Evolutionary conservation across 306 rosid species (phyloP), one percentile per base, ranked within the genome.

Genomic region (Crataegus laevigata): DNA sequence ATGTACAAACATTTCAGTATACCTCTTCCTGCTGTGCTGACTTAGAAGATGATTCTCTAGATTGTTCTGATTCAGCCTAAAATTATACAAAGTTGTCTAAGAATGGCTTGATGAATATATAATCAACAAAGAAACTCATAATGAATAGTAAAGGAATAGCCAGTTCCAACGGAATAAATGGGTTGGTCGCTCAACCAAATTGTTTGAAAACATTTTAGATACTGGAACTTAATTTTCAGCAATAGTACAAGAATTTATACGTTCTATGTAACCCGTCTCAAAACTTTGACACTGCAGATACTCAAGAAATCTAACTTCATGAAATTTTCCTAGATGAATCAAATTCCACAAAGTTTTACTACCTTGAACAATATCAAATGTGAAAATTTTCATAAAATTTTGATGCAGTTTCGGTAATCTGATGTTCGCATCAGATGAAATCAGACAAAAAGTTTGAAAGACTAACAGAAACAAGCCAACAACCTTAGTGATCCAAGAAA

Each of bases 41-140:
- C 40, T 79, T 90, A 74, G 93, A 84, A 72, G 89, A 67, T 78
- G 90, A 77, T 77, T 87, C 87, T 66, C 80, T 85, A 62, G 91
- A 82, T 55, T 79, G 76, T 63, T 79, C 82, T 47, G 88, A 73
- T 72, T 91, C 92, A 21, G 77, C 88, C 96, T 94, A 96, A 86
- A 82, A 85, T 77, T 76, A 22, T 22, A 61, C 9, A 62, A 12
- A 34, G 68, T 32, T 18, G 24, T 50, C 72, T 29, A 74, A 30
- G 72, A 78, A 38, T 57, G 32, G 12, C 57, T 30, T 18, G 70
- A 73, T 65, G 36, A 69, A 73, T 45, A 51, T 59, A 62, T 52
- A 66, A 66, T 38, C 43, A 74, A 70, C 43, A 47, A 74, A 72
- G n/a, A 38, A 64, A 63, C 25, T 74, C 8, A 80, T 75, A 24